Percentiles rank a stretch among this genome's conserved stretches.
Conservation (phyloP, 176 grass and related monocot species). For the Zea mays region DNA sequence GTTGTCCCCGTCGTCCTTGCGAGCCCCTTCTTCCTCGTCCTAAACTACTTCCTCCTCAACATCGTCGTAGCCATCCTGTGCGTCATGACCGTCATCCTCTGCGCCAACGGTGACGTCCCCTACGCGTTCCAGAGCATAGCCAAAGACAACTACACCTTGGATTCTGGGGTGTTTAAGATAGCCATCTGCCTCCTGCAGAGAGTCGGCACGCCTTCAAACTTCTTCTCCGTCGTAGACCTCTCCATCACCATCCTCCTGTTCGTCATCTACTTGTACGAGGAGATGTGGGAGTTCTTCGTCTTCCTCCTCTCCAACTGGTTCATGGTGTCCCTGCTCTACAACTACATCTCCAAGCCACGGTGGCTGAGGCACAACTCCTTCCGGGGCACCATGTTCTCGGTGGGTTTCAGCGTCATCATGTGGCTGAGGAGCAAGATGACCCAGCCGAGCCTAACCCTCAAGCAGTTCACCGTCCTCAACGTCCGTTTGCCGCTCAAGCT, state of each 20-base stretch:
- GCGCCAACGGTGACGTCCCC: not conserved
- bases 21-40: conserved; percentile 11
- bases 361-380: not conserved
- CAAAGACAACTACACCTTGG: not conserved
- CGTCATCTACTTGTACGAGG: conserved; percentile 16
- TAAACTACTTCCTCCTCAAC: not conserved
- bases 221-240: not conserved
- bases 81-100: not conserved
- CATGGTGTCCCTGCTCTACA: not conserved
- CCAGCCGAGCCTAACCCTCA: not conserved
- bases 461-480: not conserved
- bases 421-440: conserved; percentile 15
- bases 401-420: not conserved
- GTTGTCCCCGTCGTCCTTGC: conserved; percentile 23
- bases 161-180: not conserved
- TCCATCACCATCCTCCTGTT: not conserved
- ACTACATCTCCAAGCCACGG: not conserved
- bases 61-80: not conserved
- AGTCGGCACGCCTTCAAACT: rapidly evolving
- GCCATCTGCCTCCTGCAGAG: not conserved
- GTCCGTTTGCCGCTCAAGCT: not conserved
- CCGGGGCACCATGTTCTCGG: not conserved
- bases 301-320: conserved; percentile 38
- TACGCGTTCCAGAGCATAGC: not conserved
- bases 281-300: conserved; percentile 8